Evolutionary conservation across 1,139 yeast species (phyloP).

Genomic region (Saccharomyces hybrid): DNA sequence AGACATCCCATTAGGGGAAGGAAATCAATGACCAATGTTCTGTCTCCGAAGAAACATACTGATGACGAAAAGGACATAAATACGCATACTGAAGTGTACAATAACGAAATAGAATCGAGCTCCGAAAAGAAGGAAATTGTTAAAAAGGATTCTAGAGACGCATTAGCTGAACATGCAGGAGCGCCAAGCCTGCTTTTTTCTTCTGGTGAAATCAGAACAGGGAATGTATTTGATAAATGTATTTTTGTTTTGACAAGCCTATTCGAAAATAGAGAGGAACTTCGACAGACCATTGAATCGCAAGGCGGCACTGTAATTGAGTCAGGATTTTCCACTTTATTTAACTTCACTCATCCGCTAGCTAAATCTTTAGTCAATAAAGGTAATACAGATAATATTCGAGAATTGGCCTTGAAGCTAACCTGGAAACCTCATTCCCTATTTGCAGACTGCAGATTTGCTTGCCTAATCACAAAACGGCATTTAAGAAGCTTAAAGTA

Average conservation of each 20-base stretch:
- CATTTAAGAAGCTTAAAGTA: conserved; percentile 66
- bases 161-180: background rate
- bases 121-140: background rate
- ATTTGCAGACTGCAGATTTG: conserved; percentile 38
- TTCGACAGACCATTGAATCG: conserved; percentile 31
- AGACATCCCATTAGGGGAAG: conserved; percentile 24
- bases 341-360: conserved; percentile 13
- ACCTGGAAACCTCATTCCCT: conserved; percentile 8
- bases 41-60: conserved; percentile 16
- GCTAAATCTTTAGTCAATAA: background rate
- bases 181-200: background rate
- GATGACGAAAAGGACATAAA: background rate
- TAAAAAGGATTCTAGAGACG: background rate
- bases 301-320: conserved; percentile 52
- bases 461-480: conserved; percentile 54
- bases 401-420: conserved; percentile 5
- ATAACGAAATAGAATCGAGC: background rate
- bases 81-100: background rate
- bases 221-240: conserved; percentile 35
- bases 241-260: conserved; percentile 38
- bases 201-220: background rate
- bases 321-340: conserved; percentile 34
- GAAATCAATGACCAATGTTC: conserved; percentile 8
- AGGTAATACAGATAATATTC: background rate
- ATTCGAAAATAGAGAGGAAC: conserved; percentile 34